phyloP scores from a whole-genome alignment of 2,329 filamentous ascomycete genomes.

The Talaromyces piceae region DNA sequence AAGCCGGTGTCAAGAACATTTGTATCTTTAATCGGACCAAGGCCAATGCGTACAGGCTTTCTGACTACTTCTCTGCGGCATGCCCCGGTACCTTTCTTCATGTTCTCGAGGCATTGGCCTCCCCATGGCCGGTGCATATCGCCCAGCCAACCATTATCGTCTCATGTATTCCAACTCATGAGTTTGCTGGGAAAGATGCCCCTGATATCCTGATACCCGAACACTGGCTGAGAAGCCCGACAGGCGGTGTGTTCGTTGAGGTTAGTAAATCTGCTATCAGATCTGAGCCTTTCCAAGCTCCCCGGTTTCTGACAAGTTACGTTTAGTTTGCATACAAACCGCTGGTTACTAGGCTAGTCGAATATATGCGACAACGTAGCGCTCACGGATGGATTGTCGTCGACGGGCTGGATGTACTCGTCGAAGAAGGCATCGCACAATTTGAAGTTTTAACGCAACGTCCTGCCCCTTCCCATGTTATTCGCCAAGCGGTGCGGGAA shows the following conservation, averaged over 20 bases:
- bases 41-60: slow-evolving; percentile 28
- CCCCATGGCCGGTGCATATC: slow-evolving; percentile 26
- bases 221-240: slow-evolving; percentile 33
- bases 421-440: slow-evolving; percentile 35
- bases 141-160: slow-evolving; percentile 33
- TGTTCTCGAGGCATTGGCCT: slow-evolving; percentile 21
- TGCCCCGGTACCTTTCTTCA: slow-evolving; percentile 15
- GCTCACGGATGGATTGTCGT: slow-evolving; percentile 33
- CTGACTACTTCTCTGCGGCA: slow-evolving; percentile 26
- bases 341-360: slow-evolving; percentile 30
- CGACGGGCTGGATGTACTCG: slow-evolving; percentile 33
- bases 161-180: slow-evolving; percentile 32
- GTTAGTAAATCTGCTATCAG: slow-evolving; percentile 17
- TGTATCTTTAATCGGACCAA: slow-evolving; percentile 32
- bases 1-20: slow-evolving; percentile 31
- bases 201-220: slow-evolving; percentile 28
- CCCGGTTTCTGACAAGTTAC: slow-evolving; percentile 1
- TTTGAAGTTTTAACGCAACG: slow-evolving; percentile 34
- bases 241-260: slow-evolving; percentile 35
- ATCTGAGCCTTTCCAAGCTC: background rate
- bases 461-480: slow-evolving; percentile 28
- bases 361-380: slow-evolving; percentile 26
- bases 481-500: slow-evolving; percentile 18
- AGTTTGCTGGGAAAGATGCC: slow-evolving; percentile 27
- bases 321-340: slow-evolving; percentile 35